These are phyloP conservation scores for Phascolomyces articulosus DNA, from an alignment of 371 early-diverging fungal genomes.

Conservation along the genomic window DNA sequence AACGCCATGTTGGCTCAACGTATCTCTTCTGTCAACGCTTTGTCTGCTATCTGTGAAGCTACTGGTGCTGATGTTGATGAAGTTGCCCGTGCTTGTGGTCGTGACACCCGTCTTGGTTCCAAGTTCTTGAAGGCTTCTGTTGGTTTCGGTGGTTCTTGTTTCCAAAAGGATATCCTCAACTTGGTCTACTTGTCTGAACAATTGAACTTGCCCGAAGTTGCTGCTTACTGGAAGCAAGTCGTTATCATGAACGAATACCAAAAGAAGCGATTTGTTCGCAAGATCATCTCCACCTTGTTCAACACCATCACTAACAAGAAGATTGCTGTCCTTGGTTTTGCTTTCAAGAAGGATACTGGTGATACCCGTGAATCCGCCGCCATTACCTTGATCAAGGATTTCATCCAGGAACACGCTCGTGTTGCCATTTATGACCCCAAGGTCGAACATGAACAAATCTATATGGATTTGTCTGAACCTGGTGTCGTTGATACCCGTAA, in stretches of 20 bases:
- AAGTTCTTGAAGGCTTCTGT: constrained; percentile 93
- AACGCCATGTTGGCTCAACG: constrained; percentile 97
- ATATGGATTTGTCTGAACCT: constrained; percentile 77
- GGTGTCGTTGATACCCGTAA: constrained; percentile 66
- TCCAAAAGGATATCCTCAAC: constrained; percentile 96
- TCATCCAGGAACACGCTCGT: constrained; percentile 81
- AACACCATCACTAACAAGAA: constrained; percentile 86
- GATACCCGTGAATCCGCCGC: constrained; percentile 96
- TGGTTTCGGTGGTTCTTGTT: constrained; percentile 96
- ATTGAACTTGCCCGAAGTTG: constrained; percentile 89
- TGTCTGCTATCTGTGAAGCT: constrained; percentile 93
- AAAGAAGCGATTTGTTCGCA: constrained; percentile 84
- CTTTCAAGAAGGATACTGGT: constrained; percentile 96
- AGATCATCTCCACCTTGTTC: constrained; percentile 73
- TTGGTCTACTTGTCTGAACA: constrained; percentile 86
- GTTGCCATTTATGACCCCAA: constrained; percentile 92
- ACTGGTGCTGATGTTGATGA: constrained; percentile 96
- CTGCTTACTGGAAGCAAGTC: constrained; percentile 94
- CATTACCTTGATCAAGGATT: constrained; percentile 80
- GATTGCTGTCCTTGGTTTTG: constrained; percentile 90
- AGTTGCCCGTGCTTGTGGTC: constrained; percentile 91
- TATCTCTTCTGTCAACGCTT: constrained; percentile 92
- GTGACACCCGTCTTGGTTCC: constrained; percentile 88
- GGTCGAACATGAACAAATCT: constrained; percentile 82
- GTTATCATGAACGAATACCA: constrained; percentile 93